A percentile compares a stretch with the other conserved stretches of the same genome.
These are phyloP conservation scores for Didymella arachidicola DNA, from an alignment of 2,329 filamentous ascomycete genomes.

Conservation along the genomic window DNA sequence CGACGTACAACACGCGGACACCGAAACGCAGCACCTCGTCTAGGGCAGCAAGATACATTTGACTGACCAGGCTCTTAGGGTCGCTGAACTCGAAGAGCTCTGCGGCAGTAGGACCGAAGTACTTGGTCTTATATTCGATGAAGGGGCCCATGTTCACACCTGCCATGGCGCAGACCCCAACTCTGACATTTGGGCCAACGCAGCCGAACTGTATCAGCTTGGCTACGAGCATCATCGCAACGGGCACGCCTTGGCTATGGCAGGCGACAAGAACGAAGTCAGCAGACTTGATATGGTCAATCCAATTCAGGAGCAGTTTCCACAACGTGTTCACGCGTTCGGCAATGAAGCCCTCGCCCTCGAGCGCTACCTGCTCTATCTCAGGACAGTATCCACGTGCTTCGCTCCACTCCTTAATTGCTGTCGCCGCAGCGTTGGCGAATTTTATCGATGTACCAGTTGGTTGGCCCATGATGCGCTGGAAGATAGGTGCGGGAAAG, in stretches of 20 bases:
- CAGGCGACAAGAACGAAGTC: constrained; percentile 93
- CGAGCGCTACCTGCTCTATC: constrained; percentile 91
- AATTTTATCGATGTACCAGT: constrained; percentile 96
- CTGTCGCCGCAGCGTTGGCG: constrained; percentile 82
- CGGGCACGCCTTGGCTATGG: constrained; percentile 94
- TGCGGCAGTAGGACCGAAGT: constrained; percentile 88
- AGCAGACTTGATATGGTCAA: constrained; percentile 84
- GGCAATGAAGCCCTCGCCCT: constrained; percentile 90
- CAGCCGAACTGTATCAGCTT: constrained; percentile 92
- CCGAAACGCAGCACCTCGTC: constrained; percentile 78
- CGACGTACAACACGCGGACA: constrained; percentile 84
- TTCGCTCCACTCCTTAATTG: constrained; percentile 84
- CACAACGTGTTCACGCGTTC: constrained; percentile 92
- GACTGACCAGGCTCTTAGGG: constrained; percentile 80
- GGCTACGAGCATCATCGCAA: constrained; percentile 88
- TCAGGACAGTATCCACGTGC: constrained; percentile 73
- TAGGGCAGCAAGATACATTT: constrained; percentile 79
- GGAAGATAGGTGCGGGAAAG: constrained; percentile 85
- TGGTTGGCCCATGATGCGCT: constrained; percentile 91
- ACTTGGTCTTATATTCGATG: constrained; percentile 85
- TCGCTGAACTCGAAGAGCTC: constrained; percentile 95
- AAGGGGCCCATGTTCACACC: constrained; percentile 95
- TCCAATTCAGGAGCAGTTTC: constrained; percentile 94
- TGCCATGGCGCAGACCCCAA: constrained; percentile 88
- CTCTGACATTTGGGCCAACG: constrained; percentile 67